These are phyloP conservation scores for Lachnellula occidentalis DNA, from an alignment of 2,329 filamentous ascomycete genomes.

Conservation along the genomic window DNA sequence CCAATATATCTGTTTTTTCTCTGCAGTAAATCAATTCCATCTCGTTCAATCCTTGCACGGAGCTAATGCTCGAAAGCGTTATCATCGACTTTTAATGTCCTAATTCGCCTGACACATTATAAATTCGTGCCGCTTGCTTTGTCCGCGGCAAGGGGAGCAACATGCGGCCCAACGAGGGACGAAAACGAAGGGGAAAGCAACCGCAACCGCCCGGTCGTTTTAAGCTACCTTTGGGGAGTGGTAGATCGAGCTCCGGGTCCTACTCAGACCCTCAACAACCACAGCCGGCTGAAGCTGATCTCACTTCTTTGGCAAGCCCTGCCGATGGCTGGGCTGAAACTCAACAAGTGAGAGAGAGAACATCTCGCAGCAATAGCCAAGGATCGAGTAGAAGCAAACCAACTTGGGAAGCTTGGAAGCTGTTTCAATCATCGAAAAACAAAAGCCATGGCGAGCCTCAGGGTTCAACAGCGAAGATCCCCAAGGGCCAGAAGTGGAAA, in stretches of 20 bases:
- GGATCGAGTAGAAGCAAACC: background rate
- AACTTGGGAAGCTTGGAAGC: background rate
- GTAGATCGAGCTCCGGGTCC: background rate
- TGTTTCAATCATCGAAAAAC: background rate
- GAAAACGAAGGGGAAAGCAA: background rate
- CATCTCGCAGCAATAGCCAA: background rate
- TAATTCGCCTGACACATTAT: background rate
- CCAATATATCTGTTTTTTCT: no score
- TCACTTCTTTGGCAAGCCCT: background rate
- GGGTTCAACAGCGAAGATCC: background rate
- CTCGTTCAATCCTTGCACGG: no score
- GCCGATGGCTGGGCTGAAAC: background rate
- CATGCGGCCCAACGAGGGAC: background rate
- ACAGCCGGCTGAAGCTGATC: background rate
- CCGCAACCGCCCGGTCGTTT: background rate
- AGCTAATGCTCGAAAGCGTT: no score
- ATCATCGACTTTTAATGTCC: no score
- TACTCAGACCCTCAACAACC: background rate
- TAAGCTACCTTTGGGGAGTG: background rate
- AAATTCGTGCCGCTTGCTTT: background rate
- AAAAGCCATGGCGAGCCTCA: background rate
- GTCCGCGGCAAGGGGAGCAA: background rate
- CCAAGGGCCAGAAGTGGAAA: background rate
- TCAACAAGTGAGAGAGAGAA: background rate
- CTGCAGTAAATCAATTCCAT: no score